phyloP scores from a whole-genome alignment of 2,329 filamentous ascomycete genomes.

The Tolypocladium pustulatum region DNA sequence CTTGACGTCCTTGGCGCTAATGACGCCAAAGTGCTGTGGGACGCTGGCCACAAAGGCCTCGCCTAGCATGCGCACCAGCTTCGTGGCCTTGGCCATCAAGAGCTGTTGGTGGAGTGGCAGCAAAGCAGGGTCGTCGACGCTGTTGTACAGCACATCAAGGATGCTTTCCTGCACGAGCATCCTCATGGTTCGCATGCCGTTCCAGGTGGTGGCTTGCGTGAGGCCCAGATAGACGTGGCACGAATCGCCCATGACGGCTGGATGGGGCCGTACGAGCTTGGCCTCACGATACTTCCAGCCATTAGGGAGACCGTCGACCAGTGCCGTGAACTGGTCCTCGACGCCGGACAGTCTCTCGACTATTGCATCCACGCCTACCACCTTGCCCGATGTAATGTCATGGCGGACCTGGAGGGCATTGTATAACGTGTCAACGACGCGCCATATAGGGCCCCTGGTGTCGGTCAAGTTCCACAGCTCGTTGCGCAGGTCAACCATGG shows the following conservation, averaged over 20 bases:
- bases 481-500: constrained; percentile 33
- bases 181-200: constrained; percentile 32
- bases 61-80: constrained; percentile 26
- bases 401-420: constrained; percentile 35
- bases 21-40: constrained; percentile 38
- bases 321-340: constrained; percentile 30
- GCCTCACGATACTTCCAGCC: constrained; percentile 32
- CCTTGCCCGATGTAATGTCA: constrained; percentile 28
- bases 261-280: constrained; percentile 25
- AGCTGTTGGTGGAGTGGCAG: constrained; percentile 21
- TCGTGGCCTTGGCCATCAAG: constrained; percentile 24
- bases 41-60: constrained; percentile 34
- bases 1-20: constrained; percentile 27
- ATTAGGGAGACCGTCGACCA: constrained; percentile 26
- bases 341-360: constrained; percentile 26
- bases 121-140: constrained; percentile 15
- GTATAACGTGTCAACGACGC: constrained; percentile 33
- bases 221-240: constrained; percentile 37
- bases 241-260: constrained; percentile 27
- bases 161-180: constrained; percentile 38
- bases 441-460: constrained; percentile 28
- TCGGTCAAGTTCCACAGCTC: constrained; percentile 26
- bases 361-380: constrained; percentile 24
- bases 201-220: constrained; percentile 36
- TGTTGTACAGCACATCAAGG: constrained; percentile 28